Percentiles rank a stretch among this genome's conserved stretches.
These are phyloP conservation scores for Vigna angularis DNA, from an alignment of 306 rosid genomes.

Conservation along the genomic window DNA sequence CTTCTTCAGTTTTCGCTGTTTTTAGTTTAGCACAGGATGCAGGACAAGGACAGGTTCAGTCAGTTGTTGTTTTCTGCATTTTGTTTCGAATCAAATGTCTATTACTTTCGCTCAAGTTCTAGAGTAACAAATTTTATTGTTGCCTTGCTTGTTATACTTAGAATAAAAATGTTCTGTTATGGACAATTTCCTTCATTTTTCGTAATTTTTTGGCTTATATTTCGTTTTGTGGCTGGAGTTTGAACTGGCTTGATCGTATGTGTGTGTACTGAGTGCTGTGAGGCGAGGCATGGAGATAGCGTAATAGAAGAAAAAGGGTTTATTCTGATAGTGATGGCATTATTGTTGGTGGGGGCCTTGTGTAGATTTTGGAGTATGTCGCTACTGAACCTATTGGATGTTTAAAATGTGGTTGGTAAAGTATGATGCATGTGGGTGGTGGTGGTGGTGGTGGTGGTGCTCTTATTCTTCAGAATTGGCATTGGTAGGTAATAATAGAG, in stretches of 20 bases:
- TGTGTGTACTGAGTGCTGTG: neutral
- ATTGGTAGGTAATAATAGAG: neutral
- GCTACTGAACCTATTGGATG: neutral
- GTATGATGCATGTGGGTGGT: neutral
- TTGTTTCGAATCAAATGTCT: constrained; percentile 53
- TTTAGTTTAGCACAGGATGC: constrained; percentile 46
- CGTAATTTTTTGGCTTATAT: neutral
- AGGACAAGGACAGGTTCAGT: neutral
- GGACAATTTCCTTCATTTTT: neutral
- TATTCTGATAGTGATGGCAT: constrained; percentile 4
- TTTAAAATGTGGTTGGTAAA: neutral
- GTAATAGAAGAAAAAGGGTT: constrained; percentile 1
- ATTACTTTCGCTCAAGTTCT: constrained; percentile 39
- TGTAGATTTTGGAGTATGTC: neutral
- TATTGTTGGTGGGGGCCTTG: neutral
- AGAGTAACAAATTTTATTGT: constrained; percentile 9
- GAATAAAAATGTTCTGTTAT: constrained; percentile 36
- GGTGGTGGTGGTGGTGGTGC: neutral
- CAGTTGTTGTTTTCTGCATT: constrained; percentile 47
- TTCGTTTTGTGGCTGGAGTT: neutral
- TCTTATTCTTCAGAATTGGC: neutral
- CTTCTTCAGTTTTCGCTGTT: neutral
- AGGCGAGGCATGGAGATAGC: neutral
- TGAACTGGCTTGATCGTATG: neutral
- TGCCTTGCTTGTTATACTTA: constrained; percentile 21